Percentiles rank a stretch among this genome's conserved stretches.
Evolutionary conservation across 2,329 filamentous ascomycete species (phyloP).

Genomic region (Monilinia fructicola): DNA sequence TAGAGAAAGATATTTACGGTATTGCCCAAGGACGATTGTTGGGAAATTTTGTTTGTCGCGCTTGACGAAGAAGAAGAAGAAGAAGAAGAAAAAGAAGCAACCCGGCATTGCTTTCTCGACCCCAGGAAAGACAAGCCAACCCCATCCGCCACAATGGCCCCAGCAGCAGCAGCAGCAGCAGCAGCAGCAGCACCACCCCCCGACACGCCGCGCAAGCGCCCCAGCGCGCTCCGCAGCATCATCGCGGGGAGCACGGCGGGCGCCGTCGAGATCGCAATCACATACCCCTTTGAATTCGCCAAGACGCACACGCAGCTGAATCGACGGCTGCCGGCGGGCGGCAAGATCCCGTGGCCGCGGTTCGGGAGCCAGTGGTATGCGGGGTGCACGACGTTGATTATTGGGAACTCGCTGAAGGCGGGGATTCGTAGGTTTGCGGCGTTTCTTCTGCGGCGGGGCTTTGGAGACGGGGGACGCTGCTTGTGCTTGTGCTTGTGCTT

Average conservation of each 20-base stretch:
- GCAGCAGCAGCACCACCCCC: too few relatives aligned
- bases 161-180: too few relatives aligned
- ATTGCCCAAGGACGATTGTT: too few relatives aligned
- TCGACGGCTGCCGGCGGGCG: slow-evolving; percentile 70
- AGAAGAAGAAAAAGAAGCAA: too few relatives aligned
- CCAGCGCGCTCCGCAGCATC: slow-evolving; percentile 83
- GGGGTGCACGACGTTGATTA: slow-evolving; percentile 93
- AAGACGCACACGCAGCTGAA: slow-evolving; percentile 96
- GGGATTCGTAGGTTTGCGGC: slow-evolving; percentile 65
- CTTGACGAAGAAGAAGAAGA: too few relatives aligned
- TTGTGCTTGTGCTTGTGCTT: background rate
- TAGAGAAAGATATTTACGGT: too few relatives aligned
- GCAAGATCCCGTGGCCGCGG: slow-evolving; percentile 92
- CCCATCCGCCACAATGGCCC: slow-evolving; percentile 24
- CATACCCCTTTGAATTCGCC: slow-evolving; percentile 93
- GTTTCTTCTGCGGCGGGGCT: too few relatives aligned
- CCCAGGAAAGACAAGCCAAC: too few relatives aligned
- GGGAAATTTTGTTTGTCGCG: too few relatives aligned
- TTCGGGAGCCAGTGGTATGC: slow-evolving; percentile 97
- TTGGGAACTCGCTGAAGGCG: slow-evolving; percentile 95
- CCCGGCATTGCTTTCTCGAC: too few relatives aligned
- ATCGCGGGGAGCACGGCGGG: slow-evolving; percentile 91
- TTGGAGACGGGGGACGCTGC: too few relatives aligned
- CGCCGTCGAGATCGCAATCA: slow-evolving; percentile 74
- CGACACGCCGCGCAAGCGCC: slow-evolving; percentile 41